Evolutionary conservation across 1,284 basidiomycete species (phyloP), one percentile per base, ranked within the genome.

Genomic region (Ceratobasidium sp.): DNA sequence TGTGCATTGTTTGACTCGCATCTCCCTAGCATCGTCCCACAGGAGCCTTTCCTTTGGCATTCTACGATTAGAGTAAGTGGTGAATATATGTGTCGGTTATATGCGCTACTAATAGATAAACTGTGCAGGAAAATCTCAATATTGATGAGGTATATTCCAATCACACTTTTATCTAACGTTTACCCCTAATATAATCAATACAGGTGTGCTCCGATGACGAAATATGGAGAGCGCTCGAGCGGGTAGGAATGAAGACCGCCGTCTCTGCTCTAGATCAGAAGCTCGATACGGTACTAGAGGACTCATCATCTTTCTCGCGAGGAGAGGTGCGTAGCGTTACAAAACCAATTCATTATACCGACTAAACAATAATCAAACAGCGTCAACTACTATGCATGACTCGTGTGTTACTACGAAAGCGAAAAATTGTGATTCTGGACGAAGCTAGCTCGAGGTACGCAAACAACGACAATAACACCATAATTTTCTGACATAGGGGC

Each of bases 321-420:
- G 49, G 40, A 81, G 81, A 26, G 80, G 80, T 3, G 75, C 68
- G 2, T 63, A 20, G 46, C 79, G 15, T 40, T 67, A 1, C 46
- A 73, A 44, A 49, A 44, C 18, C 77, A 73, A 23, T 77, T 80
- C 49, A 80, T 82, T 77, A 82, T 33, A 67, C 46, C 40, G 6
- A 63, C 61, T 33, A 18, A 67, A 3, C 12, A n/a, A 49, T 23
- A 3, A 26, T 20, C 49, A 18, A 64, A n/a, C 81, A 86, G 82
- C 83, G 83, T 26, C 86, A 86, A 81, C 82, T 86, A 28, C 81
- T 86, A 9, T 83, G 84, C 67, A 73, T 85, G 33, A 85, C 85
- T 1, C 81, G 85, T 12, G 84, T 84, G 0, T 77, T 86, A 18
- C 77, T 86, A 23, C 80, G 81, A 56, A 81, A 83, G 68, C 78